Evolutionary conservation across 2,329 filamentous ascomycete genomes (phyloP), one percentile per base, ranked within the genome.

Genomic region (Clarireedia homoeocarpa): DNA sequence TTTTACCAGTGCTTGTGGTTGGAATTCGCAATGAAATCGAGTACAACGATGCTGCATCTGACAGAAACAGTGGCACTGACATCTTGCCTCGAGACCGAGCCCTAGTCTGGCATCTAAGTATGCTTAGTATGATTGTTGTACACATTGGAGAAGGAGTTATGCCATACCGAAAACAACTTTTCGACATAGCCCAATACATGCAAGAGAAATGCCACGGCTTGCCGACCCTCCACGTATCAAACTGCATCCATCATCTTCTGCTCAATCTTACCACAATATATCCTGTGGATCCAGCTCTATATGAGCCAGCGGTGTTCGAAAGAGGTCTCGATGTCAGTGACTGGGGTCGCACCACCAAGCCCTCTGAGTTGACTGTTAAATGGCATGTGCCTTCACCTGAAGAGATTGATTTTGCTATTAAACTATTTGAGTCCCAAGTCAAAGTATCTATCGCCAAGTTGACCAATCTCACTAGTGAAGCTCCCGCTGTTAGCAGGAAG

Each of bases 21-120:
- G 91, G 89, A 56, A 99, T 99, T 62, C 88, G 91, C 60, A 95
- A 90, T 59, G 94, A 99, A 71, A 99, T 99, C 62, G 91, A 96
- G 67, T 89, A 92, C 71, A 99, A 97, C 69, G 89, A 92, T 50
- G 94, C 94, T 20, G 95, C 92, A 2, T 97, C 92, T 2, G 95
- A 95, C 56, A 83, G 94, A 65, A 97, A 91, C 56, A 95, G 89
- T 55, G 94, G 94, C 20, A 89, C 88, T 0, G 94, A 99, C 71
- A 91, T 97, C 45, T 78, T 99, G 17, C 94, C 94, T 7, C 83
- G 94, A 62, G 94, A 99, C 70, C 81, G 94, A 54, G 94, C 89
- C 4, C 76, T 99, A 15, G 91, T 99, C 0, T 99, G 95, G 95
- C 89, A 97, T 68, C 83, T 97, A 58, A 96, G 90, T 71, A 91